Percentiles rank a stretch among this genome's conserved stretches.
Conservation (phyloP, 352 stramenopile species). For the Globisporangium iwayamae region DNA sequence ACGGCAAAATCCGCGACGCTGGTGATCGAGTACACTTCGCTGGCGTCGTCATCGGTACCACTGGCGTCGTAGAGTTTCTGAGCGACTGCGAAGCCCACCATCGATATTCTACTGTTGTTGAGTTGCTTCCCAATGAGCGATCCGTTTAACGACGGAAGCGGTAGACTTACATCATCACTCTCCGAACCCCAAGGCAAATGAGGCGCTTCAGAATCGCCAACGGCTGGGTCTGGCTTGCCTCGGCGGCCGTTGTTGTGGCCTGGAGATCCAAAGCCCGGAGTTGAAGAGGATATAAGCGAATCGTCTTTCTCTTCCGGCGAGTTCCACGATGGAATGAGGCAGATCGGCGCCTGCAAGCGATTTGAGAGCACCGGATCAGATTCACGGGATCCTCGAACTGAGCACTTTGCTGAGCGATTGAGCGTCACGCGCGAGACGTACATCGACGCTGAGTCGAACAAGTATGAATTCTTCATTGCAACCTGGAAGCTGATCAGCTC, state of each 20-base stretch:
- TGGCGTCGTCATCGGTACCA: neutral
- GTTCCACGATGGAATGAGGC: neutral
- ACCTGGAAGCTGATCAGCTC: neutral
- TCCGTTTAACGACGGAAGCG: neutral
- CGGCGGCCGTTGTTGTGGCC: neutral
- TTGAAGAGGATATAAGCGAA: neutral
- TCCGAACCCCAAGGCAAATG: neutral
- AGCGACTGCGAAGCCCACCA: conserved; percentile 11
- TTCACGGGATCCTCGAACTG: neutral
- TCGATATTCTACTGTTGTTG: conserved; percentile 6
- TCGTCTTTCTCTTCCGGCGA: neutral
- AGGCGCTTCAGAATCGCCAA: neutral
- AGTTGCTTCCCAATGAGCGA: conserved; percentile 9
- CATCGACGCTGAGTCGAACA: neutral
- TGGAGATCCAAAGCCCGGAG: neutral
- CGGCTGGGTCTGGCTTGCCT: neutral
- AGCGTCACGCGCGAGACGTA: conserved; percentile 4
- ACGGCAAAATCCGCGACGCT: conserved; percentile 23
- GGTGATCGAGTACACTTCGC: conserved; percentile 18
- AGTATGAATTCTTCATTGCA: neutral
- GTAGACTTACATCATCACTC: neutral
- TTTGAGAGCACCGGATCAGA: neutral
- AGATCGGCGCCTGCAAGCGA: neutral
- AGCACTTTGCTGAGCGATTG: conserved; percentile 8
- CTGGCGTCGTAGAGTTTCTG: neutral